These are phyloP conservation scores for Psidium guajava DNA, from an alignment of 345 rosid genomes.

Conservation along the genomic window DNA sequence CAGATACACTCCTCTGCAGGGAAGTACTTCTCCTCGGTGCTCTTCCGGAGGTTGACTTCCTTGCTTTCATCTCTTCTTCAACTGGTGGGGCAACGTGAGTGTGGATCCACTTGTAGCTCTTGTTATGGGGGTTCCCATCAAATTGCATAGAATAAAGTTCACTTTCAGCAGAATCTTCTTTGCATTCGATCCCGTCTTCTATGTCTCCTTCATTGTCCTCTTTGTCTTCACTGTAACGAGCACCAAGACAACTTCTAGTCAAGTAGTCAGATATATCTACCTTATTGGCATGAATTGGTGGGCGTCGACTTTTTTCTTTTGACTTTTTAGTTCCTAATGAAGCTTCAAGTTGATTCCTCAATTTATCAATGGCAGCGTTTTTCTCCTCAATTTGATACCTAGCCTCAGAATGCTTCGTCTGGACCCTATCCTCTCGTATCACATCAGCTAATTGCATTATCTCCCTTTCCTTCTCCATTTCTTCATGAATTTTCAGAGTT, in stretches of 20 bases:
- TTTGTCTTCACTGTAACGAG: conserved; percentile 25
- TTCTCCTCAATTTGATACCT: conserved; percentile 75
- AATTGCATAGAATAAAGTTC: conserved; percentile 84
- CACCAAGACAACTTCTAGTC: conserved; percentile 25
- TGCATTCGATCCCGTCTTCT: conserved; percentile 40
- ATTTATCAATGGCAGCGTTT: conserved; percentile 68
- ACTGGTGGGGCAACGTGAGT: conserved; percentile 14
- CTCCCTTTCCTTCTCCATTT: conserved; percentile 79
- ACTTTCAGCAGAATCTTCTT: conserved; percentile 66
- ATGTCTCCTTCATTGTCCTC: conserved; percentile 53
- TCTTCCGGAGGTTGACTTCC: conserved; percentile 52
- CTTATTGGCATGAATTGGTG: conserved; percentile 23
- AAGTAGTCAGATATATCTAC: conserved; percentile 50
- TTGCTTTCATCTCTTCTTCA: conserved; percentile 42
- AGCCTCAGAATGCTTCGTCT: conserved; percentile 71
- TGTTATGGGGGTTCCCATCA: conserved; percentile 44
- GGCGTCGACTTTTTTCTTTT: conserved; percentile 45
- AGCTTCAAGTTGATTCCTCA: conserved; percentile 76
- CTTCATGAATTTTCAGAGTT: conserved; percentile 47
- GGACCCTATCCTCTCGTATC: conserved; percentile 62
- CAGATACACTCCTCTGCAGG: conserved; percentile 73
- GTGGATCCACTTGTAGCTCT: conserved; percentile 55
- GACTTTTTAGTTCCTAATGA: conserved; percentile 54
- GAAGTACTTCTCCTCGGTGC: conserved; percentile 44
- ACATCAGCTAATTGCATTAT: conserved; percentile 66